These are phyloP conservation scores for Vicia faba DNA, from an alignment of 306 rosid species.

Conservation along the genomic window DNA sequence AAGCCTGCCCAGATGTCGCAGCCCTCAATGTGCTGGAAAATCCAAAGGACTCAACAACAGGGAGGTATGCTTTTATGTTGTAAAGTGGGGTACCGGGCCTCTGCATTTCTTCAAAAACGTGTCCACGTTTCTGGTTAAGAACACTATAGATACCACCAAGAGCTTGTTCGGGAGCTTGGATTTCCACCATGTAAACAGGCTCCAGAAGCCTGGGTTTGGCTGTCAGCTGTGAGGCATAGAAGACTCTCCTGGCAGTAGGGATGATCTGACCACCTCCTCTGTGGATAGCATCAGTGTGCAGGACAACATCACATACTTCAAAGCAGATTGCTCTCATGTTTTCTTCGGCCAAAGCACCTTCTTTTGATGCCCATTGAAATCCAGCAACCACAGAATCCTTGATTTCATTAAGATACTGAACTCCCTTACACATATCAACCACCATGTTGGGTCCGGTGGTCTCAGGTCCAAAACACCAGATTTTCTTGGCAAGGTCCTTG, in stretches of 20 bases:
- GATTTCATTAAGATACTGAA: conserved; percentile 76
- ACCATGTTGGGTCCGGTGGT: conserved; percentile 88
- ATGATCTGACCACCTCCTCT: conserved; percentile 89
- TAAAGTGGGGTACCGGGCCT: conserved; percentile 86
- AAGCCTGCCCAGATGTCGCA: conserved; percentile 94
- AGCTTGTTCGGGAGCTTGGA: conserved; percentile 86
- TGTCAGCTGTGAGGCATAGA: conserved; percentile 72
- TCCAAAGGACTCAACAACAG: conserved; percentile 75
- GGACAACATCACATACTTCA: conserved; percentile 81
- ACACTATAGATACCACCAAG: conserved; percentile 89
- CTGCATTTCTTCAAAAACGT: conserved; percentile 78
- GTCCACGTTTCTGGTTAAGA: conserved; percentile 84
- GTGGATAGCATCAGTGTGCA: conserved; percentile 82
- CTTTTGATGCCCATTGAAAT: conserved; percentile 88
- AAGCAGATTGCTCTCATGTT: conserved; percentile 83
- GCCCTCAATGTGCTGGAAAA: conserved; percentile 79
- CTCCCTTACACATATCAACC: conserved; percentile 92
- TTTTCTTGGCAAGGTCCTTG: conserved; percentile 89
- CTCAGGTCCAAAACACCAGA: conserved; percentile 93
- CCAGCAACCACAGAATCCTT: conserved; percentile 89
- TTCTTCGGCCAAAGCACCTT: conserved; percentile 79
- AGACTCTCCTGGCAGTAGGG: conserved; percentile 82
- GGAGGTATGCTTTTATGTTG: conserved; percentile 83
- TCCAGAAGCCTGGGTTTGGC: conserved; percentile 87
- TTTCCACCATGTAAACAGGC: conserved; percentile 80